phyloP scores from a whole-genome alignment of 1,139 yeast genomes.

The Debaryomyces psychrophilus region DNA sequence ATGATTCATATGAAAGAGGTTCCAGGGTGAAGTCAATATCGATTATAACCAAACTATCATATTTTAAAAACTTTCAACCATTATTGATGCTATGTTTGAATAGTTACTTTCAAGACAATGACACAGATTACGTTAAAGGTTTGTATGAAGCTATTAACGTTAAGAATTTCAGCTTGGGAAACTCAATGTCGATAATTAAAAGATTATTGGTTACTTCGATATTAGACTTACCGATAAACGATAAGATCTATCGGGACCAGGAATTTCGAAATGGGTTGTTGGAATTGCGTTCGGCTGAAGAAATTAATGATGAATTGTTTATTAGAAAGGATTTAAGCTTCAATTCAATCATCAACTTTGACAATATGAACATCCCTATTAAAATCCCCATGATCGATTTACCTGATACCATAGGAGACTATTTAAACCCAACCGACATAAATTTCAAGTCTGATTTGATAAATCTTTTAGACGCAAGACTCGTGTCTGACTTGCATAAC shows the following conservation, averaged over 20 bases:
- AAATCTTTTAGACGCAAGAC: conserved; percentile 38
- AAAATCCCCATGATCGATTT: conserved; percentile 45
- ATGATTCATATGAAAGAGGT: conserved; percentile 53
- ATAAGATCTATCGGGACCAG: conserved; percentile 47
- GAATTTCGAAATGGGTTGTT: conserved; percentile 40
- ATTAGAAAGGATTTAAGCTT: conserved; percentile 50
- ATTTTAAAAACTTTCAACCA: conserved; percentile 63
- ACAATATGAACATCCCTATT: conserved; percentile 47
- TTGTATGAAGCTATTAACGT: conserved; percentile 39
- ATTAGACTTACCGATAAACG: conserved; percentile 50
- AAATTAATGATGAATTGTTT: conserved; percentile 35
- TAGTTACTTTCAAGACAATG: conserved; percentile 37
- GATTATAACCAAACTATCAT: conserved; percentile 52
- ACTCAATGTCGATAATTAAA: conserved; percentile 34
- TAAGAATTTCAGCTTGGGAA: conserved; percentile 34
- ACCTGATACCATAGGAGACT: conserved; percentile 50
- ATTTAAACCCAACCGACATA: conserved; percentile 49
- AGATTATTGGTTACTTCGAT: conserved; percentile 48
- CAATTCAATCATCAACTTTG: conserved; percentile 41
- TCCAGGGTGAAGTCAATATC: conserved; percentile 59
- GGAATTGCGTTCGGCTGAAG: conserved; percentile 29
- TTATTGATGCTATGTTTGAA: conserved; percentile 58
- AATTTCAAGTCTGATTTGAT: conserved; percentile 48
- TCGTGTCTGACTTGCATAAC: conserved; percentile 33
- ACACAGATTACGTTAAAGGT: conserved; percentile 27